phyloP scores from a whole-genome alignment of 176 grass and related monocot species.

The Aechmea fasciata region DNA sequence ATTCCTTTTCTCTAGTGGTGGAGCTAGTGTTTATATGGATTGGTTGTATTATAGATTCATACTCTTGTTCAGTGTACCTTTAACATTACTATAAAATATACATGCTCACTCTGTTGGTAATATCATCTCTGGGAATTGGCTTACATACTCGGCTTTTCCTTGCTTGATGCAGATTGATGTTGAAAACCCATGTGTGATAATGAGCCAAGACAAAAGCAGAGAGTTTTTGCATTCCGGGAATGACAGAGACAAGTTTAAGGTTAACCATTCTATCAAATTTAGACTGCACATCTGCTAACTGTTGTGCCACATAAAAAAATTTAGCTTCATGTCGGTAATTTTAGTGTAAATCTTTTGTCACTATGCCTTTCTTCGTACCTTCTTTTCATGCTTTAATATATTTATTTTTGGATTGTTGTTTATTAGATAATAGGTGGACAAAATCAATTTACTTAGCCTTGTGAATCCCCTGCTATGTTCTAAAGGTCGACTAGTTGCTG shows the following conservation, averaged over 20 bases:
- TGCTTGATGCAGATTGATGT: conserved; percentile 68
- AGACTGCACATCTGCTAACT: conserved; percentile 1
- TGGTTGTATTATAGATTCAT: neutral
- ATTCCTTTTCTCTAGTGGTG: neutral
- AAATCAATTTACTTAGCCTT: no score
- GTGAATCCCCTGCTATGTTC: no score
- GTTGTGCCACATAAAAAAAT: conserved; percentile 2
- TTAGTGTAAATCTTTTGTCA: neutral
- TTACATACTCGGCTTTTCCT: conserved; percentile 6
- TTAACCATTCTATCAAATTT: conserved; percentile 23
- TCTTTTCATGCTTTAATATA: neutral
- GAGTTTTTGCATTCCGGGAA: conserved; percentile 96
- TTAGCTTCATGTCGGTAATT: conserved; percentile 6
- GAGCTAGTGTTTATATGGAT: neutral
- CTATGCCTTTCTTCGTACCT: neutral
- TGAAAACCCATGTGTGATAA: conserved; percentile 98
- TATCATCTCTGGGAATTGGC: neutral
- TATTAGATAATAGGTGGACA: no score
- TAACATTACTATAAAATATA: neutral
- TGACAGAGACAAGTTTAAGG: conserved; percentile 91
- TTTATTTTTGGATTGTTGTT: neutral
- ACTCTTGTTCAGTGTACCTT: neutral
- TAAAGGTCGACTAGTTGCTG: no score
- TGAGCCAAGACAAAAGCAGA: conserved; percentile 96
- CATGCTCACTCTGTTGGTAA: neutral